Percentiles rank a stretch among this genome's conserved stretches.
These are phyloP conservation scores for Monilinia polystroma DNA, from an alignment of 2,329 filamentous ascomycete genomes.

Conservation along the genomic window DNA sequence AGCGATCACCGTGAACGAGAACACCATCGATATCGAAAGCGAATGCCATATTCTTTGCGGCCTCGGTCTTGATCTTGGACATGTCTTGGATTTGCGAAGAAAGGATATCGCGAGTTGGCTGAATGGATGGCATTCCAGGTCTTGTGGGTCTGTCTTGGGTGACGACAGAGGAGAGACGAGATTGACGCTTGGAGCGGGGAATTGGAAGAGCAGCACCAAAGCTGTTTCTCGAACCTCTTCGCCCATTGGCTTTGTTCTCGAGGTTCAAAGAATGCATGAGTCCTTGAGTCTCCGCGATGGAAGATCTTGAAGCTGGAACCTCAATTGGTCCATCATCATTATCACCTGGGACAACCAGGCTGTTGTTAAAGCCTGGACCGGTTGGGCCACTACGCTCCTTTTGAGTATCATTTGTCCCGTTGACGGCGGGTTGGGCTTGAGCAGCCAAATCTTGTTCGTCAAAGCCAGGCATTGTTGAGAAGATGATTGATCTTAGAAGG, in stretches of 20 bases:
- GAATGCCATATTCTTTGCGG: conserved; percentile 60
- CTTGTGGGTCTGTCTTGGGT: conserved; percentile 48
- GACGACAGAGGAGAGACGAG: conserved; percentile 63
- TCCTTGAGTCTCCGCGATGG: conserved; percentile 64
- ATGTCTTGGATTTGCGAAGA: conserved; percentile 70
- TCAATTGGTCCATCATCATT: conserved; percentile 52
- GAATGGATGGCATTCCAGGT: conserved; percentile 57
- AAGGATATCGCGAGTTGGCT: conserved; percentile 65
- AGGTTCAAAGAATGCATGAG: conserved; percentile 74
- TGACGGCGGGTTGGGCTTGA: conserved; percentile 35
- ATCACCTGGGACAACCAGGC: conserved; percentile 17
- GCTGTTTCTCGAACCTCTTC: conserved; percentile 70
- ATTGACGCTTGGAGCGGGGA: conserved; percentile 66
- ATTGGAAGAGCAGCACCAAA: conserved; percentile 73
- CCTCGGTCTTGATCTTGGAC: conserved; percentile 59
- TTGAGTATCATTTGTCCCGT: conserved; percentile 27
- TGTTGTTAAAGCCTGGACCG: conserved; percentile 23
- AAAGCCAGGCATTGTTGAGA: conserved; percentile 56
- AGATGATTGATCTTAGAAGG: background rate
- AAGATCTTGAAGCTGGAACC: conserved; percentile 66
- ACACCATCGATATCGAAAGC: conserved; percentile 79
- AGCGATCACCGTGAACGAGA: conserved; percentile 68
- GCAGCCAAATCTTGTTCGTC: conserved; percentile 56
- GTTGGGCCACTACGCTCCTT: conserved; percentile 32
- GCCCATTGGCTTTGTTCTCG: conserved; percentile 54